Percentiles rank a stretch among this genome's conserved stretches.
These are phyloP conservation scores for Boletus vinaceobasis DNA, from an alignment of 768 basidiomycete genomes.

Conservation along the genomic window DNA sequence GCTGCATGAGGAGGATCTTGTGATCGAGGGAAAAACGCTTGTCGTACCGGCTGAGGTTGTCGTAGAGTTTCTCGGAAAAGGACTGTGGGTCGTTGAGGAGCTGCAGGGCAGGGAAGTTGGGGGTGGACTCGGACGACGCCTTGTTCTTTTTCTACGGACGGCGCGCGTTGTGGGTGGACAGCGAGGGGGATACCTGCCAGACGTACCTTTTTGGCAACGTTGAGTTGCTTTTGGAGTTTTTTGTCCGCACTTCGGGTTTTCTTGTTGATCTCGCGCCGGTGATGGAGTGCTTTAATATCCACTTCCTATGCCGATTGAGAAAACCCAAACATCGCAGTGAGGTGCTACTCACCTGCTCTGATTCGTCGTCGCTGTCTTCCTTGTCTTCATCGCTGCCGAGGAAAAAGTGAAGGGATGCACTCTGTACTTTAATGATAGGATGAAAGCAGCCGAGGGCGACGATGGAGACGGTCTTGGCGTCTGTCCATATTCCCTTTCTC, in stretches of 20 bases:
- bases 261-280: slow-evolving; percentile 90
- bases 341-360: slow-evolving; percentile 37
- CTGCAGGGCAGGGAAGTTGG: slow-evolving; percentile 91
- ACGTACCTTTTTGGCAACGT: slow-evolving; percentile 68
- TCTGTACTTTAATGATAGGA: slow-evolving; percentile 90
- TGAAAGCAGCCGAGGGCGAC: slow-evolving; percentile 90
- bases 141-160: slow-evolving; percentile 36
- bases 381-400: slow-evolving; percentile 81
- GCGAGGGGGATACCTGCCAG: not conserved
- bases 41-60: slow-evolving; percentile 79
- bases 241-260: slow-evolving; percentile 83
- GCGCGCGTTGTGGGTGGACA: slow-evolving; percentile 28
- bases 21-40: slow-evolving; percentile 96
- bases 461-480: slow-evolving; percentile 90
- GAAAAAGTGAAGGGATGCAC: slow-evolving; percentile 93
- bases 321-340: not conserved
- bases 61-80: slow-evolving; percentile 91
- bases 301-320: slow-evolving; percentile 42
- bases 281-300: slow-evolving; percentile 72
- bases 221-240: slow-evolving; percentile 71
- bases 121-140: slow-evolving; percentile 27
- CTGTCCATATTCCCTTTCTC: slow-evolving; percentile 91
- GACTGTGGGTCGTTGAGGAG: slow-evolving; percentile 94
- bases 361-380: slow-evolving; percentile 71
- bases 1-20: slow-evolving; percentile 96